phyloP scores from a whole-genome alignment of 2,329 filamentous ascomycete species.

The Aureobasidium sp. region DNA sequence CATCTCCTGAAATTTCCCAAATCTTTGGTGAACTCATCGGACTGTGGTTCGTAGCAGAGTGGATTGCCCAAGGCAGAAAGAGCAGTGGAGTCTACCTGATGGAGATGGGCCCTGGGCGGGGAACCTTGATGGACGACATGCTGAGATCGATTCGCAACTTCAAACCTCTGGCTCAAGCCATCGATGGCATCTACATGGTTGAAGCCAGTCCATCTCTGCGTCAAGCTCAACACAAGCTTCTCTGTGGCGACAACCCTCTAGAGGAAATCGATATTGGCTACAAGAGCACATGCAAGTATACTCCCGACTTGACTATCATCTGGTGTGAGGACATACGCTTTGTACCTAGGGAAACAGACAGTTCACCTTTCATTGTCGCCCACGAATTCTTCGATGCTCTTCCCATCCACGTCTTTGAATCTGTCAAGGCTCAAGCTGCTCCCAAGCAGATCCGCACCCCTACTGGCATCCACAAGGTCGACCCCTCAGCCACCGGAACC shows the following conservation, averaged over 20 bases:
- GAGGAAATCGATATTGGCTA: constrained; percentile 64
- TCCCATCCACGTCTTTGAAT: constrained; percentile 90
- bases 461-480: constrained; percentile 37
- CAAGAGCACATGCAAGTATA: constrained; percentile 67
- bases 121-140: constrained; percentile 96
- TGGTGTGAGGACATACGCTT: constrained; percentile 87
- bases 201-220: constrained; percentile 81
- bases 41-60: constrained; percentile 92
- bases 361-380: constrained; percentile 85
- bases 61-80: constrained; percentile 79
- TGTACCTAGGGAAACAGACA: constrained; percentile 57
- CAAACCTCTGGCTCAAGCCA: constrained; percentile 61
- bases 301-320: constrained; percentile 58
- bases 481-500: constrained; percentile 16
- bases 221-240: constrained; percentile 65
- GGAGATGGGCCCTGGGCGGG: constrained; percentile 87
- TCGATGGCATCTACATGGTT: constrained; percentile 86
- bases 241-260: constrained; percentile 66
- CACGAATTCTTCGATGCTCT: constrained; percentile 99
- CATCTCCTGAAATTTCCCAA: constrained; percentile 94
- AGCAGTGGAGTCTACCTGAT: constrained; percentile 73
- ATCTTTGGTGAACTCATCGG: constrained; percentile 91
- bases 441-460: constrained; percentile 38
- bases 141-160: constrained; percentile 79
- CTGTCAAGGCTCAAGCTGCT: constrained; percentile 39